Base-by-base conservation (phyloP, 2,329 filamentous ascomycete genomes). In the Microsporum audouinii region DNA sequence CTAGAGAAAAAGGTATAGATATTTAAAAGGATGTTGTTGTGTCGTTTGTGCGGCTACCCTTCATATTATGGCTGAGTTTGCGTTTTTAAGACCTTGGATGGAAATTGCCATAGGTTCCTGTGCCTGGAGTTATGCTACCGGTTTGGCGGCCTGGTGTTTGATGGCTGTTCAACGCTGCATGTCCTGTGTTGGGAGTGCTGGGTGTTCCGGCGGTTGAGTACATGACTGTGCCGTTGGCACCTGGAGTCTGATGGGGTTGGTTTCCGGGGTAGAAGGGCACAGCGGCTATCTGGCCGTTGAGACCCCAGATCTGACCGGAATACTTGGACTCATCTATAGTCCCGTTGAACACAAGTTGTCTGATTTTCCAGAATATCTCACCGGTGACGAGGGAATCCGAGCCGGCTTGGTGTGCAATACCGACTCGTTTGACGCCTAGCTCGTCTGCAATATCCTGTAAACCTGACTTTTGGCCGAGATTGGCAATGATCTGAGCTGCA, bases 341-440 rank as follows among this genome's bases (percentile, higher is more conserved):
- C 63, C 88, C 88, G 68, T 88, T 87, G 76, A 95, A 97, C 65
- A 97, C 89, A 70, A 89, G 86, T 71, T 91, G 87, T 63, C 87
- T 85, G 80, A 97, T 88, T 69, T 91, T 88, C 83, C 95, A 99
- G 76, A 96, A 99, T 34, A 96, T 90, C 68, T 88, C 87, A 57
- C 94, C 94, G 0, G 94, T 99, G 34, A 99, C 83, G 68, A 96
- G 83, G 23, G 91, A 92, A 74, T 99, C 94, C 0, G 89, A 95
- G 33, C 92, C 94, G 43, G 91, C 94, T 71, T 95, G 91, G 73
- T 99, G 94, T 58, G 90, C 88, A 38, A 86, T 84, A 8, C 94
- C 94, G 36, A 95, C 81, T 57, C 94, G 85, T 76, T 94, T 91
- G 61, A 96, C 88, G 69, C 91, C 92, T 63, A 99, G 84, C 63